Conservation (phyloP, 1,284 basidiomycete species). For the Gomphus bonarii region DNA sequence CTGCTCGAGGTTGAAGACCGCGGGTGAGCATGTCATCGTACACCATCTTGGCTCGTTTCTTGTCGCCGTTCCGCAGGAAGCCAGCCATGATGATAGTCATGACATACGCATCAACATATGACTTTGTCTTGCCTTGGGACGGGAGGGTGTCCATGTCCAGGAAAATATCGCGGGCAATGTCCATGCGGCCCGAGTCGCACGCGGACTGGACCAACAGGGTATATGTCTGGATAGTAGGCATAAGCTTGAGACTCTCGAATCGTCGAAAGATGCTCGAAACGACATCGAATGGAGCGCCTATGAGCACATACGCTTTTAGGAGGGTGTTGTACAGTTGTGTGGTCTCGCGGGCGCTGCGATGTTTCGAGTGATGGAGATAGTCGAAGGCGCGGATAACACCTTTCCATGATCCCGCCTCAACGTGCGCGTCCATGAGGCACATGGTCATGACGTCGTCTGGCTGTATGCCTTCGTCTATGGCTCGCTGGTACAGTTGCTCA, state of each 20-base stretch:
- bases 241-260: constrained; percentile 38
- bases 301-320: constrained; percentile 77
- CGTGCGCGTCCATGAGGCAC: constrained; percentile 76
- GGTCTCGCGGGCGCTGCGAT: constrained; percentile 26
- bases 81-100: constrained; percentile 84
- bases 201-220: constrained; percentile 77
- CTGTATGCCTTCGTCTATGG: constrained; percentile 46
- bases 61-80: constrained; percentile 53
- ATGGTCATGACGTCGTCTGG: constrained; percentile 60
- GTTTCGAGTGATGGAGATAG: constrained; percentile 38
- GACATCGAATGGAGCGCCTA: constrained; percentile 65
- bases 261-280: constrained; percentile 58
- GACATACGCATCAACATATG: constrained; percentile 46
- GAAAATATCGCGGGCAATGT: constrained; percentile 60
- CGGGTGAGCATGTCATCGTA: constrained; percentile 68
- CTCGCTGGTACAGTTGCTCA: constrained; percentile 56
- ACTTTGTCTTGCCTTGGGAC: constrained; percentile 20
- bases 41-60: constrained; percentile 49
- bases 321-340: constrained; percentile 69
- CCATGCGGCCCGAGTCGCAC: constrained; percentile 65
- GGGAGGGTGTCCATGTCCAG: constrained; percentile 48
- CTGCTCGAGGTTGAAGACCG: constrained; percentile 57
- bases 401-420: constrained; percentile 73
- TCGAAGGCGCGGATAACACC: constrained; percentile 67
- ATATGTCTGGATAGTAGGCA: constrained; percentile 62